Evolutionary conservation across 108 stramenopile genomes (phyloP).

Genomic region (Fragilaria crotonensis): DNA sequence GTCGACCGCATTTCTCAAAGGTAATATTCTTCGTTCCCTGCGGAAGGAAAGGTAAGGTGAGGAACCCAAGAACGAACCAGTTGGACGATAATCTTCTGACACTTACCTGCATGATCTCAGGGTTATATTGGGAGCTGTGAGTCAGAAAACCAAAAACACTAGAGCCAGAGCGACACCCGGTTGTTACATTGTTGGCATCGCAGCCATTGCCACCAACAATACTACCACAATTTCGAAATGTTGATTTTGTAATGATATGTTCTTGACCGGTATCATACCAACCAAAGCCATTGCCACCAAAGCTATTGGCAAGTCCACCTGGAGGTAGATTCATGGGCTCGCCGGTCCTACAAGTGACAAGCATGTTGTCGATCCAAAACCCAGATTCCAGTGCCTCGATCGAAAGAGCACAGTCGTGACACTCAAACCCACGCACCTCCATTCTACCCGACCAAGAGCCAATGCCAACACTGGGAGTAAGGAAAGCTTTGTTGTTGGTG

Average conservation of each 20-base stretch:
- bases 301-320: not conserved
- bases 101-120: conserved; percentile 23
- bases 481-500: conserved; percentile 23
- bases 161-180: conserved; percentile 16
- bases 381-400: conserved; percentile 28
- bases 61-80: too few relatives aligned
- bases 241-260: conserved; percentile 28
- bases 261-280: conserved; percentile 41
- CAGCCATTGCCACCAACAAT: conserved; percentile 21
- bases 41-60: too few relatives aligned
- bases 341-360: conserved; percentile 27
- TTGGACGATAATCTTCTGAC: too few relatives aligned
- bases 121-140: conserved; percentile 20
- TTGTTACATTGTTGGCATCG: conserved; percentile 5
- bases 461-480: conserved; percentile 13
- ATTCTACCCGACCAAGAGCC: conserved; percentile 28
- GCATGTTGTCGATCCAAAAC: conserved; percentile 33
- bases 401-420: conserved; percentile 22
- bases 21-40: conserved; percentile 21
- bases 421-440: conserved; percentile 28
- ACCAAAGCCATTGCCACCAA: conserved; percentile 19
- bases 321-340: conserved; percentile 9
- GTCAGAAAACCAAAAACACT: conserved; percentile 29
- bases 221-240: conserved; percentile 32
- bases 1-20: conserved; percentile 25